Evolutionary conservation across 352 stramenopile genomes (phyloP), one percentile per base, ranked within the genome.

Genomic region (Nothophytophthora sp.): DNA sequence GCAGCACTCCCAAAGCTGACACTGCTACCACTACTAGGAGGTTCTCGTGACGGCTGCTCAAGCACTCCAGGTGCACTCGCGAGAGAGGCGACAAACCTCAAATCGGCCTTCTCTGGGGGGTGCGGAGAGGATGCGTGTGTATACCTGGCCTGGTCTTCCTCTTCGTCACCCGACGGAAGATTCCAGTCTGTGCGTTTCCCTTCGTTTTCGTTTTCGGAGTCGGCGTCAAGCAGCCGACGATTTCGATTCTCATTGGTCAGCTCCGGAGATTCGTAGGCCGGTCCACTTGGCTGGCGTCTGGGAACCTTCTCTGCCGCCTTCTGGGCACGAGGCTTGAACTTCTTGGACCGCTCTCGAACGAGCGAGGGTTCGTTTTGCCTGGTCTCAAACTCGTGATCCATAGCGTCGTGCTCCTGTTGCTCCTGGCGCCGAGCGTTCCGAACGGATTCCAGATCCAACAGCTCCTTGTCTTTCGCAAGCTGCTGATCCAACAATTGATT

Each of bases 381-480:
- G 12, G 25, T 13, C 19, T 64, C 51, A 6, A 70, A 33, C 15
- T 73, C 41, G 18, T 63, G 28, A 28, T 79, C 54, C 30, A 81
- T 24, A 2, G 60, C 24, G n/a, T 61, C 58, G 4, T 64, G 38
- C 4, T 60, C 57, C 35, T 63, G 30, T 25, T 70, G 51, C 18
- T 79, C 55, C 11, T 72, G 41, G 39, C 37, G 50, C 0, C 72
- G 63, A 63, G 47, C 57, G 27, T 47, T 50, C 25, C 67, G 58
- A 20, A 67, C 22, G 8, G 56, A 63, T 55, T 82, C 67, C 4
- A 85, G 45, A 42, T 76, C 63, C 11, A 75, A 35, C 2, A 85
- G 36, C 38, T 76, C 63, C 41, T 79, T 71, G 18, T 86, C 73
- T 53, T 80, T 79, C 2, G 44, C 55, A 35, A 75, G 28, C 27